Evolutionary conservation across 2,329 filamentous ascomycete genomes (phyloP).

Genomic region (Cadophora gregata): DNA sequence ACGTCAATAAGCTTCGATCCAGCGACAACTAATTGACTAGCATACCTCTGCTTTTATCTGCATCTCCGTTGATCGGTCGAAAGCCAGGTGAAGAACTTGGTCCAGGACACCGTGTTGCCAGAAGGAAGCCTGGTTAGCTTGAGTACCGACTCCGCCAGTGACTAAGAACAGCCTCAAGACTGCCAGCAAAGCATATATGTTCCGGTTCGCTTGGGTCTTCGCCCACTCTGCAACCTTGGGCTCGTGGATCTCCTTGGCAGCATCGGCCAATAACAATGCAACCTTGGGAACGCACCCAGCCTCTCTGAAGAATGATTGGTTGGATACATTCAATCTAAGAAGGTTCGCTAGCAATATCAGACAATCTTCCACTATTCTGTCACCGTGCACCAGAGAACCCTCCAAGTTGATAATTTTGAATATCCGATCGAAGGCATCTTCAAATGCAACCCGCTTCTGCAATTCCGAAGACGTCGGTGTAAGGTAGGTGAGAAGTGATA

Average conservation of each 20-base stretch:
- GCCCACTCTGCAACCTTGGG: slow-evolving; percentile 74
- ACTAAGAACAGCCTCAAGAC: slow-evolving; percentile 87
- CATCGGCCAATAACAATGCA: slow-evolving; percentile 68
- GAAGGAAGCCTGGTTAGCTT: slow-evolving; percentile 84
- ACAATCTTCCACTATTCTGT: slow-evolving; percentile 89
- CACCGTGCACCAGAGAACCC: slow-evolving; percentile 81
- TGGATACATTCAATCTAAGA: slow-evolving; percentile 83
- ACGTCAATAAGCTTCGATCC: slow-evolving; percentile 28
- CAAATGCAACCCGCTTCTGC: slow-evolving; percentile 94
- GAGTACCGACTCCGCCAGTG: slow-evolving; percentile 78
- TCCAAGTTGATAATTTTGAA: slow-evolving; percentile 84
- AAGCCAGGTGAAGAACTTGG: slow-evolving; percentile 82
- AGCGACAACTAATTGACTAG: slow-evolving; percentile 9
- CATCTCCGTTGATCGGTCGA: slow-evolving; percentile 73
- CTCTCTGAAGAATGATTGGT: slow-evolving; percentile 93
- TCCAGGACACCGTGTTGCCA: slow-evolving; percentile 82
- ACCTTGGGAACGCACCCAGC: slow-evolving; percentile 81
- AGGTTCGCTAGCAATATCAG: slow-evolving; percentile 90
- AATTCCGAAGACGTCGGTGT: slow-evolving; percentile 87
- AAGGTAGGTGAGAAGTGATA: slow-evolving; percentile 85
- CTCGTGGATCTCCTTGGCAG: slow-evolving; percentile 60
- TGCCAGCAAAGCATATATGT: slow-evolving; percentile 87
- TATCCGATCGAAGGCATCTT: slow-evolving; percentile 87
- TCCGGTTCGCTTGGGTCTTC: slow-evolving; percentile 81
- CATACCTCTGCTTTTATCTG: slow-evolving; percentile 81